Percentiles rank a stretch among this genome's conserved stretches.
Conservation (phyloP, 371 early-diverging fungal genomes). For the Vairimorpha ceranae region DNA sequence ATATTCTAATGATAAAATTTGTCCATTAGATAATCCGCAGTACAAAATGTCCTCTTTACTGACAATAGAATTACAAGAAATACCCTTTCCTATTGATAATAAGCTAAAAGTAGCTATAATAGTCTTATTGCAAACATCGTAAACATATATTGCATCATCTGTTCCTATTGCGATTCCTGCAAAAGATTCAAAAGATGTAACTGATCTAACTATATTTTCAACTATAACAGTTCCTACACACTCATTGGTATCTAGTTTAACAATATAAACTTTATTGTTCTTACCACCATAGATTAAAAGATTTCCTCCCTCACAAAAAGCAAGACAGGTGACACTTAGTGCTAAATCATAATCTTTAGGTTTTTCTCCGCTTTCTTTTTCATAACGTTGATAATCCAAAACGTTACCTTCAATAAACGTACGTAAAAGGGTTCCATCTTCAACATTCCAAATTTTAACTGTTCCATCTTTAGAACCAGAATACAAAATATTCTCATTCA, state of each 20-base stretch:
- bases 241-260: conserved; percentile 50
- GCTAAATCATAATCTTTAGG: conserved; percentile 14
- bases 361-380: conserved; percentile 19
- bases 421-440: conserved; percentile 45
- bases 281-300: conserved; percentile 59
- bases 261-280: conserved; percentile 53
- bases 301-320: conserved; percentile 58
- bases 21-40: conserved; percentile 57
- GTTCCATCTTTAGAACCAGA: conserved; percentile 88
- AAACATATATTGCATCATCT: conserved; percentile 52
- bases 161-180: conserved; percentile 58
- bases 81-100: conserved; percentile 36
- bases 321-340: conserved; percentile 48
- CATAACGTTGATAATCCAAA: conserved; percentile 26
- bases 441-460: conserved; percentile 77
- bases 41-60: conserved; percentile 49
- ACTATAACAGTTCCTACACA: conserved; percentile 39
- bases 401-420: conserved; percentile 66
- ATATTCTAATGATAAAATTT: conserved; percentile 39
- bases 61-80: conserved; percentile 48
- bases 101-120: conserved; percentile 40
- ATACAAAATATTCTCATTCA: conserved; percentile 75
- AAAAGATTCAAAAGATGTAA: conserved; percentile 57
- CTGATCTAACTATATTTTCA: conserved; percentile 42
- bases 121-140: conserved; percentile 57